Percentiles rank a stretch among this genome's conserved stretches.
These are phyloP conservation scores for Psilocybe subaeruginosa DNA, from an alignment of 768 basidiomycete species.

Conservation along the genomic window DNA sequence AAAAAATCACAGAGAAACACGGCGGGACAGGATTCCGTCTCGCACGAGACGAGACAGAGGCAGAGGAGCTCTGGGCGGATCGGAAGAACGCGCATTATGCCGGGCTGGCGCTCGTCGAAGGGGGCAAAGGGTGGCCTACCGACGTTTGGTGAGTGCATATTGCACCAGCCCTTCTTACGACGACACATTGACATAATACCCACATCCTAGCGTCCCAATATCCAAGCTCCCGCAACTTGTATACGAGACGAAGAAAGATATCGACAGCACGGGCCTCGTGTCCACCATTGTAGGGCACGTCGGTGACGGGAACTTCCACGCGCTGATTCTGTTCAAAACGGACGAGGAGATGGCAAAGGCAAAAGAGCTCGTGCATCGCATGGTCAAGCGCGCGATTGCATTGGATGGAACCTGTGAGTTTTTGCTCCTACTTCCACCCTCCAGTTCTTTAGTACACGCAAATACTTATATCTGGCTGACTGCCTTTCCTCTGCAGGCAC, in stretches of 20 bases:
- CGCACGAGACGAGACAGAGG: conserved; percentile 66
- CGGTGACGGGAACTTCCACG: conserved; percentile 63
- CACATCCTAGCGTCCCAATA: conserved; percentile 52
- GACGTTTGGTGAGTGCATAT: conserved; percentile 64
- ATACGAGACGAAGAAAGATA: conserved; percentile 72
- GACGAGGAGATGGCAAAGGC: conserved; percentile 53
- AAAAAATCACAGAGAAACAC: conserved; percentile 60
- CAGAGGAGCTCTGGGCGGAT: conserved; percentile 73
- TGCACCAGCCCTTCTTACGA: background rate
- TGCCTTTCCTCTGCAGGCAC: conserved; percentile 46
- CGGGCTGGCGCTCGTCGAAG: conserved; percentile 58
- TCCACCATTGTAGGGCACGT: conserved; percentile 78
- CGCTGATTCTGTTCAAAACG: conserved; percentile 57
- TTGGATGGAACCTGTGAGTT: conserved; percentile 74
- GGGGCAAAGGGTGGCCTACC: conserved; percentile 65
- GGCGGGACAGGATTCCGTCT: conserved; percentile 71
- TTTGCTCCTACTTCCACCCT: background rate
- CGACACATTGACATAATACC: background rate
- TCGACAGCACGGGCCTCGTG: conserved; percentile 54
- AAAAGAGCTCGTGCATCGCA: conserved; percentile 51
- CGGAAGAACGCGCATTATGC: conserved; percentile 68
- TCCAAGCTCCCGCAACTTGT: conserved; percentile 68
- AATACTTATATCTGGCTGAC: no score
- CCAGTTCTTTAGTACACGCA: background rate
- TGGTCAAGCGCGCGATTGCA: conserved; percentile 69